phyloP scores from a whole-genome alignment of 176 grass and related monocot species.

The Rhynchospora tenuis region DNA sequence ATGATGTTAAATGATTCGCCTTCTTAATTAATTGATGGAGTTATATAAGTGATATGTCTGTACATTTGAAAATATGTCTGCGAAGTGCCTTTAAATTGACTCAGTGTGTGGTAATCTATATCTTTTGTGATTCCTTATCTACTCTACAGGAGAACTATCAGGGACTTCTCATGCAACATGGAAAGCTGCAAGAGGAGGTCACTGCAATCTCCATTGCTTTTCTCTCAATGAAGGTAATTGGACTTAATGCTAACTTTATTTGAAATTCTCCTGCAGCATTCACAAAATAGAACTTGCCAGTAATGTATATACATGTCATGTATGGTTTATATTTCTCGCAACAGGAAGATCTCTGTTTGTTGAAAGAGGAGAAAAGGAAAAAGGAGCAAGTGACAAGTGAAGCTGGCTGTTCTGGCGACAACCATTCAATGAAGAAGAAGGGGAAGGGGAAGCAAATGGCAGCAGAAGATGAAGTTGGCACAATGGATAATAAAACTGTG shows the following conservation, averaged over 20 bases:
- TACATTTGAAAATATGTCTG: too few relatives aligned
- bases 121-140: not conserved
- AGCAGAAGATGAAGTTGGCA: not conserved
- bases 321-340: not conserved
- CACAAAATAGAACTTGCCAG: too few relatives aligned
- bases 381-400: not conserved
- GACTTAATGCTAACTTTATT: not conserved
- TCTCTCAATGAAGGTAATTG: constrained; percentile 39
- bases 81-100: not conserved
- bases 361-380: constrained; percentile 21
- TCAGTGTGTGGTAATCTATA: not conserved
- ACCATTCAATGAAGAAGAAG: not conserved
- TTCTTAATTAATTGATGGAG: not conserved
- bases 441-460: not conserved
- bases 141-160: constrained; percentile 35
- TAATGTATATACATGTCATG: too few relatives aligned
- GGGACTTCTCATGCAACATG: constrained; percentile 34
- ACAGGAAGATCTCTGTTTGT: constrained; percentile 46
- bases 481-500: not conserved
- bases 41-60: not conserved
- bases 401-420: not conserved
- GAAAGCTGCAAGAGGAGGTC: constrained; percentile 37
- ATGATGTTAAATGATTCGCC: not conserved
- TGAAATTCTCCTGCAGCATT: not conserved
- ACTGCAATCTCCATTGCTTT: constrained; percentile 29